Base-by-base conservation (phyloP, 805 yeast genomes). In the Zygoascus ofunaensis region DNA sequence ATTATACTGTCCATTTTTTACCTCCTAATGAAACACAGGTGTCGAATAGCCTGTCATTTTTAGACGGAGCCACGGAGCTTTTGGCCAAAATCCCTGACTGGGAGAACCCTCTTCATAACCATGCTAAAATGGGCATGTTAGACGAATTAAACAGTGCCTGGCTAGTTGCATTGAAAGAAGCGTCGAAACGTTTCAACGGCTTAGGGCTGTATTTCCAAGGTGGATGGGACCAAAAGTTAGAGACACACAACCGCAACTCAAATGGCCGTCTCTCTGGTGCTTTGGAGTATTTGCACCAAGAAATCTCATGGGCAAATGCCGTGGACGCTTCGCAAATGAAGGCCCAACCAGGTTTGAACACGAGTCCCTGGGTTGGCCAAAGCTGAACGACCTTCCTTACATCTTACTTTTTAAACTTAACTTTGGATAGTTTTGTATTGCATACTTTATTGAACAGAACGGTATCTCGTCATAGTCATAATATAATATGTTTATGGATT, bases 11-110 rank as follows among this genome's bases (percentile, higher is more conserved):
- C 46, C 76, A 74, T 53, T 81, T 80, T 53, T 65, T 86, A 48
- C 87, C 92, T 18, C 90, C 90, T 2, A 70, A 74, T 42, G 86
- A 80, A 55, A 49, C 66, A 20, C 76, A 76, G 54, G 63, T 75
- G 15, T 59, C 72, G 21, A 68, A 68, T 39, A 72, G 86, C 2
- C 66, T 87, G 39, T 71, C 68, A 40, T 83, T 82, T 55, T 69
- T 86, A 41, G 78, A 79, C 57, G 72, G 69, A 43, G 74, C 85
- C 40, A 74, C 86, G 1, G 62, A 65, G 38, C 63, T 81, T 42
- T 69, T 85, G 43, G 79, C 76, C 54, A 71, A 71, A 42, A 64
- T 83, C 42, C 95, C 95, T 5, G 70, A 69, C 36, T 86, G 87
- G 66, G 55, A 75, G 37, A 75, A 76, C 34, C 49, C 58, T 10